phyloP scores from a whole-genome alignment of 352 stramenopile species.

The Stramenopiles sp. region DNA sequence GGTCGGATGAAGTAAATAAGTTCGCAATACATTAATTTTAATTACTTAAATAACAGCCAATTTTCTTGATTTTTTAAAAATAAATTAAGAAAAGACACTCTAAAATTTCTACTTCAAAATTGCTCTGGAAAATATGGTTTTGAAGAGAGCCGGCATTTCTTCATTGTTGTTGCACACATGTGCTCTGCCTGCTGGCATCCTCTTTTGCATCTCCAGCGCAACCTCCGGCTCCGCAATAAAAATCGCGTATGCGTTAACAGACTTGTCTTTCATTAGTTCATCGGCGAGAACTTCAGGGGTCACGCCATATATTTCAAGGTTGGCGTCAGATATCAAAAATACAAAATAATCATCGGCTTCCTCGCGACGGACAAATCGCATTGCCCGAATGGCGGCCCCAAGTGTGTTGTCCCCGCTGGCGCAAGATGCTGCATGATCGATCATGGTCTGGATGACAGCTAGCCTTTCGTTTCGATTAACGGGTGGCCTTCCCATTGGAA shows the following conservation, averaged over 20 bases:
- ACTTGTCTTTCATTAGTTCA: constrained; percentile 20
- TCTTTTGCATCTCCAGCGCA: background rate
- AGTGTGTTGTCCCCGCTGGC: constrained; percentile 76
- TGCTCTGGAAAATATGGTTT: constrained; percentile 7
- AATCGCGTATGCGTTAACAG: constrained; percentile 24
- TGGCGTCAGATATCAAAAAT: constrained; percentile 81
- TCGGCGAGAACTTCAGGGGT: constrained; percentile 24
- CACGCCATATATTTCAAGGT: constrained; percentile 73
- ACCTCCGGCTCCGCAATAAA: constrained; percentile 23
- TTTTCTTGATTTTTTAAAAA: too few species aligned
- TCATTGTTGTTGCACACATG: background rate
- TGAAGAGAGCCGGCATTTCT: background rate
- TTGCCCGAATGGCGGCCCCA: constrained; percentile 56
- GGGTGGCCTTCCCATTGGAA: constrained; percentile 55
- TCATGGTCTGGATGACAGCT: constrained; percentile 69
- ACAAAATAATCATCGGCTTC: constrained; percentile 56
- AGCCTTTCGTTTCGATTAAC: constrained; percentile 62
- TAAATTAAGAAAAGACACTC: too few species aligned
- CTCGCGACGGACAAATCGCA: constrained; percentile 40
- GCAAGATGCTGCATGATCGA: constrained; percentile 80
- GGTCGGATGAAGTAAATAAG: too few species aligned
- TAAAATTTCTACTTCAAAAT: too few species aligned
- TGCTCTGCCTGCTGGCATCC: background rate
- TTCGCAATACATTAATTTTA: too few species aligned
- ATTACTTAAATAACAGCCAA: too few species aligned